phyloP scores from a whole-genome alignment of 495 filamentous ascomycete genomes.

The Penicillium paxilli region DNA sequence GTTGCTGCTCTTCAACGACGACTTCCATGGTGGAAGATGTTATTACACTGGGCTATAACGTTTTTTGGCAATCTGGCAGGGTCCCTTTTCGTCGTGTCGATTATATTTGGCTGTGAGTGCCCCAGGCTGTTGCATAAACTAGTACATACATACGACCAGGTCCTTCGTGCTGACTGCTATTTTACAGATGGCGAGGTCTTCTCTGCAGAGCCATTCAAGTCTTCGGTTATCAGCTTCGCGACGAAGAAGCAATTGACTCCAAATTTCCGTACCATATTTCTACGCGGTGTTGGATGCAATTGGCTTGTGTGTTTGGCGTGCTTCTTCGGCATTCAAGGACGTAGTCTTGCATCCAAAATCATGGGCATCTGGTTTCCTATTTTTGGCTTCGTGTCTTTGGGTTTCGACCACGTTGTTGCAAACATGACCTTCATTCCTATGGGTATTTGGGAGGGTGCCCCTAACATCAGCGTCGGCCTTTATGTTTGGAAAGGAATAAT shows the following conservation, averaged over 20 bases:
- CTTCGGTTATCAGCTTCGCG: slow-evolving; percentile 50
- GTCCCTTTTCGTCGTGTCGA: slow-evolving; percentile 56
- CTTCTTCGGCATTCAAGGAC: slow-evolving; percentile 57
- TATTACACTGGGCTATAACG: slow-evolving; percentile 55
- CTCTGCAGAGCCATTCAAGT: slow-evolving; percentile 48
- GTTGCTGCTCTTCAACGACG: slow-evolving; percentile 55
- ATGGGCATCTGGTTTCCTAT: slow-evolving; percentile 65
- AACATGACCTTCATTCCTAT: slow-evolving; percentile 67
- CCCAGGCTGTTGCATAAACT: no score
- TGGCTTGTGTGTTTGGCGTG: slow-evolving; percentile 64
- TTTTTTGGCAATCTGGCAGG: slow-evolving; percentile 63
- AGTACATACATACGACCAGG: no score
- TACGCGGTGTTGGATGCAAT: slow-evolving; percentile 62
- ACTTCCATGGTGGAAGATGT: slow-evolving; percentile 47
- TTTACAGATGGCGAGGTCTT: slow-evolving; percentile 56
- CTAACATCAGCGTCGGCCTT: slow-evolving; percentile 48
- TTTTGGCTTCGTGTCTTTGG: slow-evolving; percentile 59
- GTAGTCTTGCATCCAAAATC: slow-evolving; percentile 56
- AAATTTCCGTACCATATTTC: slow-evolving; percentile 58
- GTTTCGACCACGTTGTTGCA: slow-evolving; percentile 62
- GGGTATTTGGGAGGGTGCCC: slow-evolving; percentile 53
- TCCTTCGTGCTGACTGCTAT: neutral
- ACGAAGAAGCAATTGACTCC: slow-evolving; percentile 57
- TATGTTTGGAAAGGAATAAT: slow-evolving; percentile 69
- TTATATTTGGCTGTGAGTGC: slow-evolving; percentile 60